phyloP scores from a whole-genome alignment of 2,329 filamentous ascomycete species.

The Penicillium janthinellum region DNA sequence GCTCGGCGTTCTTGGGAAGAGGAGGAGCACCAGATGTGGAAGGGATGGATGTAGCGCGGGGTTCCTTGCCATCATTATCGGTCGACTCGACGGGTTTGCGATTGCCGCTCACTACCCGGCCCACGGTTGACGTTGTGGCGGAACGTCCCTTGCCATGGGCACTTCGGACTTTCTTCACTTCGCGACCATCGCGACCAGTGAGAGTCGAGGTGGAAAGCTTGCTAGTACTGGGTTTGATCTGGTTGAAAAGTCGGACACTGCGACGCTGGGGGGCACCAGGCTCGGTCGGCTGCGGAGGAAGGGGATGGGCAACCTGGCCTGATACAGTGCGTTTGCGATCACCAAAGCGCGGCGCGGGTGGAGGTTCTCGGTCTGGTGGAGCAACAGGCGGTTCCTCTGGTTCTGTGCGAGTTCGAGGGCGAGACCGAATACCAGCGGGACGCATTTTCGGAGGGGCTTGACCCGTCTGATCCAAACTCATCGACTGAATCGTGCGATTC shows the following conservation, averaged over 20 bases:
- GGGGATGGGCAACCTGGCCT: slow-evolving; percentile 64
- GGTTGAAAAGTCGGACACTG: slow-evolving; percentile 72
- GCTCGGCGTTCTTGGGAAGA: slow-evolving; percentile 51
- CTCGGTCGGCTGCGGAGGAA: slow-evolving; percentile 62
- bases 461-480: slow-evolving; percentile 52
- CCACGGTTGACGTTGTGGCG: slow-evolving; percentile 70
- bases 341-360: slow-evolving; percentile 41
- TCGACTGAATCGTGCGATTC: slow-evolving; percentile 56
- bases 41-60: slow-evolving; percentile 40
- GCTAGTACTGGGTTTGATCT: slow-evolving; percentile 65
- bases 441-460: slow-evolving; percentile 68
- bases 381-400: slow-evolving; percentile 42
- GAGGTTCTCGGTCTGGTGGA: slow-evolving; percentile 36
- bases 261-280: slow-evolving; percentile 65
- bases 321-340: slow-evolving; percentile 92
- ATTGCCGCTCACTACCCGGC: slow-evolving; percentile 86
- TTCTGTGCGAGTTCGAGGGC: slow-evolving; percentile 43
- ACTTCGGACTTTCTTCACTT: slow-evolving; percentile 81
- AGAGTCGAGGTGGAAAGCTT: slow-evolving; percentile 64
- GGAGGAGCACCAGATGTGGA: slow-evolving; percentile 27
- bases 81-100: slow-evolving; percentile 67
- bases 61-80: slow-evolving; percentile 70
- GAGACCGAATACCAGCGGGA: slow-evolving; percentile 50
- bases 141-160: slow-evolving; percentile 68
- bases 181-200: slow-evolving; percentile 65